Conservation (phyloP, 2,329 filamentous ascomycete species). For the Pochonia chlamydosporia region DNA sequence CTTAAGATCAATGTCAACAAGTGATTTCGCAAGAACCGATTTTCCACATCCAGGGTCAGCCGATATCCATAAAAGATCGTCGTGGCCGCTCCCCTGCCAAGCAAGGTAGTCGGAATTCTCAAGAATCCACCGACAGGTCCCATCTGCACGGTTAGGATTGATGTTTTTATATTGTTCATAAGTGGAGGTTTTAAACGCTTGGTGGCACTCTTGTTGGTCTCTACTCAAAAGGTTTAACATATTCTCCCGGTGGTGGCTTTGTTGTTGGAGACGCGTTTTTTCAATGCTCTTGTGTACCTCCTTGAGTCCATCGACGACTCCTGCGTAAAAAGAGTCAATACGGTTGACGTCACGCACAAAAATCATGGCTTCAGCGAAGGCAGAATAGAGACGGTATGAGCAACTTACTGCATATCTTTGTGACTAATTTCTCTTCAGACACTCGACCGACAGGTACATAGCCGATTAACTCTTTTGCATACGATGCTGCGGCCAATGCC, state of each 20-base stretch:
- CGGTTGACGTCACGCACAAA: not conserved
- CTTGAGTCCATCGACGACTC: not conserved
- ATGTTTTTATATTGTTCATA: not conserved
- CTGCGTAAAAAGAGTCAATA: not conserved
- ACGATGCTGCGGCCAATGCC: not conserved
- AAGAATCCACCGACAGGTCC: too few relatives aligned
- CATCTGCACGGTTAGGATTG: too few relatives aligned
- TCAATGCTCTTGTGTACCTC: not conserved
- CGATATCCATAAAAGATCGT: too few relatives aligned
- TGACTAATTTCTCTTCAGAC: not conserved
- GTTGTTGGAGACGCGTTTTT: not conserved
- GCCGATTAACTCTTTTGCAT: not conserved
- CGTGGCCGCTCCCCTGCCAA: too few relatives aligned
- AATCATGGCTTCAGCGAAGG: too few relatives aligned
- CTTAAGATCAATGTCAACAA: too few relatives aligned
- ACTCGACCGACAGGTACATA: not conserved
- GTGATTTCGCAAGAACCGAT: too few relatives aligned
- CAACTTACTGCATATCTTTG: not conserved
- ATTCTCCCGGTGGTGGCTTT: not conserved
- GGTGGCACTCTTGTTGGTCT: not conserved
- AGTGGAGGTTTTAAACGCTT: not conserved
- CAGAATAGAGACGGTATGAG: too few relatives aligned
- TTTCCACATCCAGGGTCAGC: too few relatives aligned
- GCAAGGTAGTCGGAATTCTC: too few relatives aligned
- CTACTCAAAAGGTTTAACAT: not conserved